These are phyloP conservation scores for Verticillium klebahnii DNA, from an alignment of 2,329 filamentous ascomycete species.

Conservation along the genomic window DNA sequence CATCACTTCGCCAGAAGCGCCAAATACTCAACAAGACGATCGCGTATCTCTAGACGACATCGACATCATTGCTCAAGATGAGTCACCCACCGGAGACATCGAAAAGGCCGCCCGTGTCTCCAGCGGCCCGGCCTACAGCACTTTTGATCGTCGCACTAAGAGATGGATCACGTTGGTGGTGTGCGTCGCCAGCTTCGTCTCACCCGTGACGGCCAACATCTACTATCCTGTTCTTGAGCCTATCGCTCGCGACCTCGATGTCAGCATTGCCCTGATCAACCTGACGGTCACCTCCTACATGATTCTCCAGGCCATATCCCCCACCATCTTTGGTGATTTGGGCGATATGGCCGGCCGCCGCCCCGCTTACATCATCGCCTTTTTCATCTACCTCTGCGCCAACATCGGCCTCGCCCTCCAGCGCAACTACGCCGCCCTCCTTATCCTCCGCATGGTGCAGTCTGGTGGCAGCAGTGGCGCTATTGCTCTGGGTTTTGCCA, in stretches of 20 bases:
- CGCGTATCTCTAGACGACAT: background rate
- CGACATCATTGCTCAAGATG: background rate
- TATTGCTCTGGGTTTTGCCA: slow-evolving; percentile 65
- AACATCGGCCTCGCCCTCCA: slow-evolving; percentile 58
- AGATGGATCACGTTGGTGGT: slow-evolving; percentile 50
- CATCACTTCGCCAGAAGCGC: too few relatives aligned
- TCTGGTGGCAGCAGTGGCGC: slow-evolving; percentile 63
- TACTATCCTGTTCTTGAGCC: slow-evolving; percentile 40
- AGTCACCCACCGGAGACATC: slow-evolving; percentile 13
- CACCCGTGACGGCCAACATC: slow-evolving; percentile 56
- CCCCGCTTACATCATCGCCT: slow-evolving; percentile 56
- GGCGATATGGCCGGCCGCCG: slow-evolving; percentile 56
- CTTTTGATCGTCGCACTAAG: slow-evolving; percentile 34
- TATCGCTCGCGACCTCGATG: slow-evolving; percentile 32
- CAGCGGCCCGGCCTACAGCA: slow-evolving; percentile 28
- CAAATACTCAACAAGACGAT: background rate
- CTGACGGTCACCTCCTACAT: slow-evolving; percentile 55
- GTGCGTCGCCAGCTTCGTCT: slow-evolving; percentile 47
- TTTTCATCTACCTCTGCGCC: slow-evolving; percentile 52
- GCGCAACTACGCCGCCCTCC: slow-evolving; percentile 49
- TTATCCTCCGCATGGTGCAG: slow-evolving; percentile 59
- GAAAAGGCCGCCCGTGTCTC: slow-evolving; percentile 14
- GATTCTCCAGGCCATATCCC: slow-evolving; percentile 59
- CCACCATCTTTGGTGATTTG: slow-evolving; percentile 57
- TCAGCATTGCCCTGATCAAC: slow-evolving; percentile 37